Percentiles rank a stretch among this genome's conserved stretches.
These are phyloP conservation scores for Solanum pinnatisectum DNA, from an alignment of 257 asterid species.

Conservation along the genomic window DNA sequence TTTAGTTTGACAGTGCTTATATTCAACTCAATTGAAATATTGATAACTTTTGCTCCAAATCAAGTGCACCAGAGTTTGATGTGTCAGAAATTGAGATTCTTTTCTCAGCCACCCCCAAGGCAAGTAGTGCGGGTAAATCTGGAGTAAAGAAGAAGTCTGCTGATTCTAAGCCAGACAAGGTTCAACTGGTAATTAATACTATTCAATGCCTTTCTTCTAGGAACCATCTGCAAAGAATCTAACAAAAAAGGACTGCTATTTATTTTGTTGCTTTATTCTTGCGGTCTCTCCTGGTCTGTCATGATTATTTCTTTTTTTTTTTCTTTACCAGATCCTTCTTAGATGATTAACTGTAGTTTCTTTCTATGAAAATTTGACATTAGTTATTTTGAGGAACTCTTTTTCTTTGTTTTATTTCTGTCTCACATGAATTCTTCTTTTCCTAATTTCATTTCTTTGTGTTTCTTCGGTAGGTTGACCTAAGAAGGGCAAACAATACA, in stretches of 20 bases:
- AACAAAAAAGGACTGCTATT: background rate
- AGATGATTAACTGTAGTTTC: background rate
- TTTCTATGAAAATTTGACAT: background rate
- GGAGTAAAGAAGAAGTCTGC: conserved; percentile 73
- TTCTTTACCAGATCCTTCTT: background rate
- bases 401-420: background rate
- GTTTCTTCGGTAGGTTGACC: conserved; percentile 60
- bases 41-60: conserved; percentile 18
- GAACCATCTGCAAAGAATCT: background rate
- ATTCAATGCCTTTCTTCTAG: background rate
- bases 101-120: conserved; percentile 86
- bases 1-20: background rate
- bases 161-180: conserved; percentile 82
- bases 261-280: background rate
- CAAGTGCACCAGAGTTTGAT: conserved; percentile 92
- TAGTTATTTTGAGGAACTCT: background rate
- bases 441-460: background rate
- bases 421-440: background rate
- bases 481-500: conserved; percentile 93
- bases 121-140: conserved; percentile 63
- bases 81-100: conserved; percentile 87
- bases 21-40: background rate
- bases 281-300: background rate
- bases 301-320: background rate
- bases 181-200: conserved; percentile 67